Percentiles rank a stretch among this genome's conserved stretches.
Evolutionary conservation across 441 rosid species (phyloP).

Genomic region (Capsella rubella): DNA sequence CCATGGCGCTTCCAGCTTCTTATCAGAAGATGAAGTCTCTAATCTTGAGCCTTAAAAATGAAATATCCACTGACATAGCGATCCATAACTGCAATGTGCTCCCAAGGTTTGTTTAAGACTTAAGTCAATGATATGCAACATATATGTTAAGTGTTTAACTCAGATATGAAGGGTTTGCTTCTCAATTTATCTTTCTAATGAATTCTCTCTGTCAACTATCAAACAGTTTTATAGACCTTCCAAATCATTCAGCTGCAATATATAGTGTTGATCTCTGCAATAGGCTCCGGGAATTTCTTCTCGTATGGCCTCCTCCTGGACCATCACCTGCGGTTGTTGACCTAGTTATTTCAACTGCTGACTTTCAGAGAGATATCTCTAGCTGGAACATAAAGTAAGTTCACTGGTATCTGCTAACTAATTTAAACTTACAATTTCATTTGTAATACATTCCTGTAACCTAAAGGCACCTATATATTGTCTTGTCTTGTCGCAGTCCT

Average conservation of each 20-base stretch:
- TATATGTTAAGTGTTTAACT: slow-evolving; percentile 4
- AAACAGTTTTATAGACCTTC: slow-evolving; percentile 90
- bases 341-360: slow-evolving; percentile 88
- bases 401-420: neutral
- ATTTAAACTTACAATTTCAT: neutral
- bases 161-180: slow-evolving; percentile 8
- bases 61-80: slow-evolving; percentile 79
- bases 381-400: slow-evolving; percentile 82
- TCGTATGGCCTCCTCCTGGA: slow-evolving; percentile 87
- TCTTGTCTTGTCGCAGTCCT: slow-evolving; percentile 55
- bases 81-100: slow-evolving; percentile 77
- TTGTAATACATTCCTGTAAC: slow-evolving; percentile 16
- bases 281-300: slow-evolving; percentile 74
- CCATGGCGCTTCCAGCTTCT: slow-evolving; percentile 55
- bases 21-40: slow-evolving; percentile 86
- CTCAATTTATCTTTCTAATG: slow-evolving; percentile 9
- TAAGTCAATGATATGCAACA: slow-evolving; percentile 15
- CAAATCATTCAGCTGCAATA: slow-evolving; percentile 82
- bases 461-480: slow-evolving; percentile 34
- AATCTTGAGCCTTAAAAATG: slow-evolving; percentile 67
- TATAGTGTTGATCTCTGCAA: slow-evolving; percentile 81
- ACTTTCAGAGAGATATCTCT: slow-evolving; percentile 85
- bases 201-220: slow-evolving; percentile 32
- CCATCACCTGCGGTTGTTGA: slow-evolving; percentile 81
- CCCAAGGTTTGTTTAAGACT: slow-evolving; percentile 65